A percentile compares a stretch with the other conserved stretches of the same genome.
These are phyloP conservation scores for Quercus suber DNA, from an alignment of 306 rosid genomes.

Conservation along the genomic window DNA sequence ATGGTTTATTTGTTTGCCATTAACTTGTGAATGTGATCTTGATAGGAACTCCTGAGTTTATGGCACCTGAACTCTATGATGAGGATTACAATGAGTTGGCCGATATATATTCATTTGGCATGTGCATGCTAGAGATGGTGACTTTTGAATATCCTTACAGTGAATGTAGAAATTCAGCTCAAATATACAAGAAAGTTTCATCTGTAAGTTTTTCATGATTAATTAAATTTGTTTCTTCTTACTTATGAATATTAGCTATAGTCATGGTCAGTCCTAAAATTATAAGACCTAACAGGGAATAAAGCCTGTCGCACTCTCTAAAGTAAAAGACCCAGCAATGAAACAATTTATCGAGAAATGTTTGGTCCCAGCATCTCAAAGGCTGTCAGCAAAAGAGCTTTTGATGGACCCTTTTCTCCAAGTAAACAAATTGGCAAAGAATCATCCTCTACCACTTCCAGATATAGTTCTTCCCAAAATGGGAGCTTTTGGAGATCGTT, in stretches of 20 bases:
- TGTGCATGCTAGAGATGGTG: constrained; percentile 96
- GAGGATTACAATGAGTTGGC: constrained; percentile 89
- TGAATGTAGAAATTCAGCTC: constrained; percentile 94
- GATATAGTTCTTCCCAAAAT: constrained; percentile 48
- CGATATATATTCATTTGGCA: constrained; percentile 85
- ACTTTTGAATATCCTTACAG: constrained; percentile 87
- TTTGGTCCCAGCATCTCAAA: constrained; percentile 66
- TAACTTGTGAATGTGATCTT: too few species aligned
- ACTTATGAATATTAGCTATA: too few species aligned
- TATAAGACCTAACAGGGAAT: constrained; percentile 50
- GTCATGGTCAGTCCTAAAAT: too few species aligned
- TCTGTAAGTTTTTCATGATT: constrained; percentile 45
- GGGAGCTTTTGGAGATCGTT: constrained; percentile 48
- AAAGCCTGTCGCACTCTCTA: constrained; percentile 76
- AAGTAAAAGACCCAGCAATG: constrained; percentile 62
- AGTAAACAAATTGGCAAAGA: constrained; percentile 25
- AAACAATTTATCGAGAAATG: constrained; percentile 79
- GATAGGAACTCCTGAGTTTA: constrained; percentile 94
- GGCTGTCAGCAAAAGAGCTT: constrained; percentile 83
- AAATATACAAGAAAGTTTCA: constrained; percentile 85
- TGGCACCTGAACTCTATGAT: constrained; percentile 98
- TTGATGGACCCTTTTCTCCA: constrained; percentile 79
- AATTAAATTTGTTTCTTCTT: constrained; percentile 17
- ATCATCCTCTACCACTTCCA: constrained; percentile 35
- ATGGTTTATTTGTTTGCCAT: too few species aligned